A percentile compares a stretch with the other conserved stretches of the same genome.
These are phyloP conservation scores for Pelargonium fulgidum DNA, from an alignment of 441 rosid genomes.

Conservation along the genomic window DNA sequence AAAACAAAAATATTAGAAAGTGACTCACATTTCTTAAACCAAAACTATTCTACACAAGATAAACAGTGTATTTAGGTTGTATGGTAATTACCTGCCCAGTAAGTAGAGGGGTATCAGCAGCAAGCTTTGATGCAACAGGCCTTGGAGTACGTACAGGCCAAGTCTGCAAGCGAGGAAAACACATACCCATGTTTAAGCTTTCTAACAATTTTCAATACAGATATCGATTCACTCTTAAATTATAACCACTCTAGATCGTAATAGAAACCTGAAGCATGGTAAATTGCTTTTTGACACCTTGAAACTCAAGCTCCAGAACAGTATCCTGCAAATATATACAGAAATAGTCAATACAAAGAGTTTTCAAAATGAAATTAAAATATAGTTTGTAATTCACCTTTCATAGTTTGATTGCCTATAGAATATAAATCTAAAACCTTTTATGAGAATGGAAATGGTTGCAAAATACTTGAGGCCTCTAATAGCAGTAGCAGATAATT, in stretches of 20 bases:
- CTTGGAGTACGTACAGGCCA: slow-evolving; percentile 99
- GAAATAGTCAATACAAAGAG: not conserved
- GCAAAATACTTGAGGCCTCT: not conserved
- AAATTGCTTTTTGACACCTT: slow-evolving; percentile 82
- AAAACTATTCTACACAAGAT: not conserved
- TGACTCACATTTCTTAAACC: not conserved
- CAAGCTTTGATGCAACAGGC: slow-evolving; percentile 96
- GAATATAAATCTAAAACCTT: not conserved
- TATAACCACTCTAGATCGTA: not conserved
- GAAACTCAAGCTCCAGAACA: slow-evolving; percentile 94
- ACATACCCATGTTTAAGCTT: slow-evolving; percentile 19
- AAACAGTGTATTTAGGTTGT: not conserved
- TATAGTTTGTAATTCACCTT: not conserved
- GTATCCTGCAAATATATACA: slow-evolving; percentile 55
- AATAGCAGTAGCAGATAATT: not conserved
- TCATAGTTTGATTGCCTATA: not conserved
- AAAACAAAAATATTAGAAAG: slow-evolving; percentile 23
- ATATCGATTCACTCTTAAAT: not conserved
- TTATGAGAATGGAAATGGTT: not conserved
- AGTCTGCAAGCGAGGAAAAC: slow-evolving; percentile 41
- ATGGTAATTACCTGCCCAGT: slow-evolving; percentile 77
- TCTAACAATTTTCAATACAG: not conserved
- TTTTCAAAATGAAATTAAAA: not conserved
- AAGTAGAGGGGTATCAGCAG: slow-evolving; percentile 98
- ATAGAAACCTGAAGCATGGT: slow-evolving; percentile 96